These are phyloP conservation scores for Acacia confusa DNA, from an alignment of 306 rosid genomes.

Conservation along the genomic window DNA sequence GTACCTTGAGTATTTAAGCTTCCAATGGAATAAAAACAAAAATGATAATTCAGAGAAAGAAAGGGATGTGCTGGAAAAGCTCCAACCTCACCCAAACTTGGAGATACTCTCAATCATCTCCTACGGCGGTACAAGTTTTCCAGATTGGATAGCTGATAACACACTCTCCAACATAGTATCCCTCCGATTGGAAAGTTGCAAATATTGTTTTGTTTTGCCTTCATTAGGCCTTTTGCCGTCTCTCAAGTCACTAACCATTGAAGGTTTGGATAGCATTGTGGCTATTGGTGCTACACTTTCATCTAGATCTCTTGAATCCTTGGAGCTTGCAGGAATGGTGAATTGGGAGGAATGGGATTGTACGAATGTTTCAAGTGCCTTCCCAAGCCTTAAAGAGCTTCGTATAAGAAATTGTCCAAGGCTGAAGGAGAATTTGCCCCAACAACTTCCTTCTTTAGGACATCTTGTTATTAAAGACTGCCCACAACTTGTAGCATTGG, in stretches of 20 bases:
- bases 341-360: constrained; percentile 26
- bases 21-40: neutral
- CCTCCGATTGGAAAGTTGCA: no score
- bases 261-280: neutral
- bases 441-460: neutral
- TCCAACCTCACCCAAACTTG: constrained; percentile 25
- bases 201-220: neutral
- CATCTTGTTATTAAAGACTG: neutral
- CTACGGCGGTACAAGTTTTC: neutral
- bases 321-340: neutral
- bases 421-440: neutral
- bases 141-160: neutral
- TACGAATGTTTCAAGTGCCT: neutral
- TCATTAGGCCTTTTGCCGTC: neutral
- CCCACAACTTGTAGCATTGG: neutral
- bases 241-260: neutral
- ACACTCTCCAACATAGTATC: neutral
- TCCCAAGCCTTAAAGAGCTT: neutral
- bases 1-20: neutral
- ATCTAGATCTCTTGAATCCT: neutral
- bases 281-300: neutral
- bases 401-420: neutral
- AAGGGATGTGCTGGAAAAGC: constrained; percentile 31
- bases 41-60: neutral
- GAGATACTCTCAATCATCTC: neutral